These are phyloP conservation scores for Xylaria hypoxylon DNA, from an alignment of 2,329 filamentous ascomycete species.

Conservation along the genomic window DNA sequence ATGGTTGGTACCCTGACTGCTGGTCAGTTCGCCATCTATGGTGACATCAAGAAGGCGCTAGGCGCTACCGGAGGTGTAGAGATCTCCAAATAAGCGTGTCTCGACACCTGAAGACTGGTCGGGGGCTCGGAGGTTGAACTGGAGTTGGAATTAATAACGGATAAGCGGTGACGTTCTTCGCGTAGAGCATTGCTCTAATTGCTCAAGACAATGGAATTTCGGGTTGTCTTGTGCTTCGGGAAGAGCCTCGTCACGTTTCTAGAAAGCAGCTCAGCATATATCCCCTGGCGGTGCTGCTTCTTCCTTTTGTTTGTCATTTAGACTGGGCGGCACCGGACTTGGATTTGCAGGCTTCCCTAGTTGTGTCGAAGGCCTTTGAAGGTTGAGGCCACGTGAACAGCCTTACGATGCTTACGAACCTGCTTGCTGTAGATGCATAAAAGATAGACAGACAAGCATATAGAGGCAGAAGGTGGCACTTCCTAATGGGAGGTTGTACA, in stretches of 20 bases:
- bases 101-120: conserved; percentile 2
- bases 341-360: conserved; percentile 47
- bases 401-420: conserved; percentile 39
- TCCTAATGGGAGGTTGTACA: conserved; percentile 48
- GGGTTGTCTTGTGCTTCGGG: conserved; percentile 11
- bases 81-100: conserved; percentile 55
- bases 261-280: conserved; percentile 43
- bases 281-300: conserved; percentile 43
- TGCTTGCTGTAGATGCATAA: conserved; percentile 47
- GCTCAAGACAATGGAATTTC: neutral
- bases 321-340: conserved; percentile 47
- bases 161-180: conserved; percentile 40
- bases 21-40: conserved; percentile 81
- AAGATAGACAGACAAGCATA: conserved; percentile 47
- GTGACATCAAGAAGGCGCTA: conserved; percentile 59
- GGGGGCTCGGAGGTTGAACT: conserved; percentile 10
- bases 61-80: conserved; percentile 73
- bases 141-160: conserved; percentile 42
- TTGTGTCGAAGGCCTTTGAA: conserved; percentile 42
- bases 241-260: conserved; percentile 37
- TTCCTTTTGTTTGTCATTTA: conserved; percentile 48
- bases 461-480: conserved; percentile 48
- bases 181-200: conserved; percentile 6
- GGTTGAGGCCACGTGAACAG: conserved; percentile 34
- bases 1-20: conserved; percentile 77